Evolutionary conservation across 2,329 filamentous ascomycete genomes (phyloP).

Genomic region (Stromatinia cepivora): DNA sequence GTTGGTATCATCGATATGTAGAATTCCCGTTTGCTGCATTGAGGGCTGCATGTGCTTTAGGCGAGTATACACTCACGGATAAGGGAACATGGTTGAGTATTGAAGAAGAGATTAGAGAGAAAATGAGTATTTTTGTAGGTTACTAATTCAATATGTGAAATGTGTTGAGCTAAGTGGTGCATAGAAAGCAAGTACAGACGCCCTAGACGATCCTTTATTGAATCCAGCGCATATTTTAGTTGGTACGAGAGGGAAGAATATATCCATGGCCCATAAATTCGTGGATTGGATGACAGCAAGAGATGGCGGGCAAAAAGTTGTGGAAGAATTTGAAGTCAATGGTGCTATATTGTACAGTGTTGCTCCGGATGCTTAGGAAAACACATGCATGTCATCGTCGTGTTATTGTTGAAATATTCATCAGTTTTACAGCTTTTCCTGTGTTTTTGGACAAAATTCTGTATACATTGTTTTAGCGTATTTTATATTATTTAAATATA

Average conservation of each 20-base stretch:
- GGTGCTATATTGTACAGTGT: conserved; percentile 43
- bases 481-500: too few relatives aligned
- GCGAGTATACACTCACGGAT: conserved; percentile 51
- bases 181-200: conserved; percentile 42
- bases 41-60: conserved; percentile 44
- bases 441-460: too few relatives aligned
- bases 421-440: too few relatives aligned
- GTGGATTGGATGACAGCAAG: conserved; percentile 44
- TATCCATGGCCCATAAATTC: conserved; percentile 43
- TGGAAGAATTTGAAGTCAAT: conserved; percentile 44
- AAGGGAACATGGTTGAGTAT: conserved; percentile 48
- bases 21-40: conserved; percentile 50
- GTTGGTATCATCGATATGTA: conserved; percentile 51
- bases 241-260: conserved; percentile 42
- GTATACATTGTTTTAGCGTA: too few relatives aligned
- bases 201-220: conserved; percentile 44
- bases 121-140: conserved; percentile 42
- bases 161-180: conserved; percentile 26
- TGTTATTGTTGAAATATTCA: too few relatives aligned
- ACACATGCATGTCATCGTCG: neutral
- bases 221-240: conserved; percentile 48
- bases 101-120: conserved; percentile 39
- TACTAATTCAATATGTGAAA: neutral
- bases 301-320: conserved; percentile 43
- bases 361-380: conserved; percentile 36